Percentiles rank a stretch among this genome's conserved stretches.
Evolutionary conservation across 768 basidiomycete species (phyloP).

Genomic region (Nidularia pulvinata): DNA sequence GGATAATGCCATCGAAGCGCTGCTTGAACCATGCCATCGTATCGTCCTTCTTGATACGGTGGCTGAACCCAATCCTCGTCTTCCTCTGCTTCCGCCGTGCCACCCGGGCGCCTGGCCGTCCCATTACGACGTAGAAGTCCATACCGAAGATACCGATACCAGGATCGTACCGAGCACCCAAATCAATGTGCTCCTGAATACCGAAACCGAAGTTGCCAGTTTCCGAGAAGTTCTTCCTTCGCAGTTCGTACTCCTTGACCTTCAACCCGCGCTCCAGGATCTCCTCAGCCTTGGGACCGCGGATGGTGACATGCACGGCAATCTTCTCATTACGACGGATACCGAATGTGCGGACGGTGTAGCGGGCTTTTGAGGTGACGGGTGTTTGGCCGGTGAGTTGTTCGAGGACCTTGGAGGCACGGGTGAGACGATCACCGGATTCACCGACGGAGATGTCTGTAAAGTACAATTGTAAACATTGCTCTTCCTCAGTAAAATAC

Average conservation of each 20-base stretch:
- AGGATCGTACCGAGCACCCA: constrained; percentile 98
- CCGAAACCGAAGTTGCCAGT: constrained; percentile 99
- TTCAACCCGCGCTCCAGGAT: constrained; percentile 99
- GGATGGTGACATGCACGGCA: constrained; percentile 97
- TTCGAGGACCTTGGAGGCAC: constrained; percentile 99
- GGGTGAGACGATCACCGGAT: constrained; percentile 98
- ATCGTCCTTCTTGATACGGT: constrained; percentile 95
- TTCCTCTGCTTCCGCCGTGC: constrained; percentile 89
- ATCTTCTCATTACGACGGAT: constrained; percentile 99
- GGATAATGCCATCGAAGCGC: constrained; percentile 97
- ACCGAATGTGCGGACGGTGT: constrained; percentile 98
- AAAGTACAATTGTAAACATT: neutral
- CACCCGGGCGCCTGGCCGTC: constrained; percentile 91
- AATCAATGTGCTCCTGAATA: constrained; percentile 98
- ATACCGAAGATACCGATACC: constrained; percentile 99
- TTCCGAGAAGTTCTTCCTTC: constrained; percentile 96
- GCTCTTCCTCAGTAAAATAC: neutral
- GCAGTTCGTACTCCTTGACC: constrained; percentile 99
- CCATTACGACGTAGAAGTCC: constrained; percentile 99
- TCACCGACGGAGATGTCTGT: constrained; percentile 99
- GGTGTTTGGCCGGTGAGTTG: constrained; percentile 99
- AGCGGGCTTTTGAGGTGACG: constrained; percentile 99
- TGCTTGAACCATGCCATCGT: constrained; percentile 99
- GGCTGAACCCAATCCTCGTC: constrained; percentile 82
- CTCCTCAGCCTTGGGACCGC: constrained; percentile 99